Percentiles rank a stretch among this genome's conserved stretches.
phyloP scores from a whole-genome alignment of 768 basidiomycete species.

The Termitomyces sp. region DNA sequence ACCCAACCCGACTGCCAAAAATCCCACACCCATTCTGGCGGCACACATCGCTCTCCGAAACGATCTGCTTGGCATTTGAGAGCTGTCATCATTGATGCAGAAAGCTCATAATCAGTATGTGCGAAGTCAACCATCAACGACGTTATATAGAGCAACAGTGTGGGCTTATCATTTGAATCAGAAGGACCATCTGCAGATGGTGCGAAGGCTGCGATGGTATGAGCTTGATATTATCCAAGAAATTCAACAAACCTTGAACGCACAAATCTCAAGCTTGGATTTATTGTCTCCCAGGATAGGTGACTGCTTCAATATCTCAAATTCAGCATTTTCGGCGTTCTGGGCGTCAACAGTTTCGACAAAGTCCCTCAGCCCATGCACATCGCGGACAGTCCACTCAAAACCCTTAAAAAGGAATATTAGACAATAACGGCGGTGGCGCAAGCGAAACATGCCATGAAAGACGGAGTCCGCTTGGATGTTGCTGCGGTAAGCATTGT shows the following conservation, averaged over 20 bases:
- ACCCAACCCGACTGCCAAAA: conserved; percentile 65
- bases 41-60: conserved; percentile 54
- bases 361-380: conserved; percentile 49
- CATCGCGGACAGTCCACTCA: conserved; percentile 63
- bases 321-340: conserved; percentile 35
- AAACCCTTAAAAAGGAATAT: conserved; percentile 43
- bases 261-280: conserved; percentile 68
- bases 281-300: conserved; percentile 66
- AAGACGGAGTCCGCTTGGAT: conserved; percentile 45
- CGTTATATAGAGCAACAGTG: conserved; percentile 61
- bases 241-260: conserved; percentile 9
- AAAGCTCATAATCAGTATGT: conserved; percentile 52
- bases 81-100: conserved; percentile 65
- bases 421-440: not conserved
- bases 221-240: not conserved
- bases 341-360: conserved; percentile 39
- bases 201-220: conserved; percentile 18
- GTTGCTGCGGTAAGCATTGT: conserved; percentile 7
- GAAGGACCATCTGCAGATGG: conserved; percentile 19
- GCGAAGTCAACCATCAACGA: conserved; percentile 58
- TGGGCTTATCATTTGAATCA: conserved; percentile 24
- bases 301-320: conserved; percentile 60
- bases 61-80: conserved; percentile 62
- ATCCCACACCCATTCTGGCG: conserved; percentile 73
- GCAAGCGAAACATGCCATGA: conserved; percentile 37